Conservation (phyloP, 106 monocot genomes). For the Amphibolis antarctica region DNA sequence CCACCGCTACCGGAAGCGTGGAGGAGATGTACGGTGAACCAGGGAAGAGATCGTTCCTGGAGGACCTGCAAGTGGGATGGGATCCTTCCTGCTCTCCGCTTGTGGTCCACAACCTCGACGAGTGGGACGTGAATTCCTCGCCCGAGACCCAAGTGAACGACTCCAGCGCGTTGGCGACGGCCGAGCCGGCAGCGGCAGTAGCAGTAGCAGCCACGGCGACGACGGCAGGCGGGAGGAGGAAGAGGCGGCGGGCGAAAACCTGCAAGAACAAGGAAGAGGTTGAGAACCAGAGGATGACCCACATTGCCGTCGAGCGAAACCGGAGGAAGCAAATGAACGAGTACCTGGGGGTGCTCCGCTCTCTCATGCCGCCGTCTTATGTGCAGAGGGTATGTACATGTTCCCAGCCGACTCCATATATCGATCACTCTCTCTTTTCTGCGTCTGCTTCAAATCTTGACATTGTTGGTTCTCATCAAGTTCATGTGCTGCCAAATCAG, state of each 20-base stretch:
- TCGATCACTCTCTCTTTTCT: too few species aligned
- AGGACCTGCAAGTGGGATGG: constrained; percentile 3
- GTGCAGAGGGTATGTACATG: constrained; percentile 33
- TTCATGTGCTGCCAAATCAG: neutral
- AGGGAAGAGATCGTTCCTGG: neutral
- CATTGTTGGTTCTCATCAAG: neutral
- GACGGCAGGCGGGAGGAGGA: constrained; percentile 15
- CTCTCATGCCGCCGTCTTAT: constrained; percentile 52
- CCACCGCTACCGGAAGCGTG: too few species aligned
- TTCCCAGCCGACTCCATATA: too few species aligned
- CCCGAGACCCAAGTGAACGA: too few species aligned
- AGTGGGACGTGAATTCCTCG: constrained; percentile 27
- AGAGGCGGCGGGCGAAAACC: constrained; percentile 28
- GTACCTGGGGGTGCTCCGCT: constrained; percentile 35
- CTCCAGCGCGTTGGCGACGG: neutral
- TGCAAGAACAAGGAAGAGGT: constrained; percentile 49
- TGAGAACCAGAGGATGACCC: constrained; percentile 59
- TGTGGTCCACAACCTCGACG: constrained; percentile 14
- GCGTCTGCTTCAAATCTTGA: too few species aligned
- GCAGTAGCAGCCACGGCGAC: neutral
- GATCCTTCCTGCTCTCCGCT: constrained; percentile 18
- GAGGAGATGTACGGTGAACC: neutral
- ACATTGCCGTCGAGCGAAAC: constrained; percentile 64
- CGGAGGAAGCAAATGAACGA: constrained; percentile 56
- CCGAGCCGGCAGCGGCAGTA: neutral